Evolutionary conservation across 2,329 filamentous ascomycete species (phyloP), one percentile per base, ranked within the genome.

Genomic region (Annulohypoxylon truncatum): DNA sequence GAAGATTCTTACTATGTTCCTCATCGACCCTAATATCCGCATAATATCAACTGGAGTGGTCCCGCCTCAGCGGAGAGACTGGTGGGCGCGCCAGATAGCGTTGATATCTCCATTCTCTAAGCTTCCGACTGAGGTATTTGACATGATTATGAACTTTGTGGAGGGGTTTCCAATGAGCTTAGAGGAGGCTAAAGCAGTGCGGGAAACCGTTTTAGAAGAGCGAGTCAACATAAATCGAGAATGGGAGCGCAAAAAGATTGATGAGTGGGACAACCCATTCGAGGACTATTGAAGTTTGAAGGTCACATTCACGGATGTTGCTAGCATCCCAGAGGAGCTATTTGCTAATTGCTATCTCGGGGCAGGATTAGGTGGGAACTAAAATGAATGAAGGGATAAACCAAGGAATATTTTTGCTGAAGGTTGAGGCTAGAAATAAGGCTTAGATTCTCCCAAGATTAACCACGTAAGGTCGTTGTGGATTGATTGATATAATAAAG

Each of bases 1-100:
- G 12, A 84, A 85, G 68, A 84, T 89, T 58, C 76, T 90, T 0
- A 84, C 84, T 0, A 78, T 90, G 38, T 90, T 84, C 73, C 80
- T 90, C 1, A 83, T 90, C 2, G 87, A 90, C 68, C 87, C 87
- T 0, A 72, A 82, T 28, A 71, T 77, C 4, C 81, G 81, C 5
- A 80, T 90, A 51, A 79, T 86, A 8, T 87, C 77, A 2, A 78
- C 78, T 0, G 75, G 74, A 22, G 77, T 79, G 31, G 78, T 80
- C n/a, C 79, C 79, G n/a, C 79, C 80, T 3, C 78, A 81, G 66
- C 76, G 72, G 26, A 68, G 69, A 40, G 75, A 78, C 50, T 80
- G 78, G 78, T 80, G 76, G 77, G 73, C 72, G 4, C 72, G 73
- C 24, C 69, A 64, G 44, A 26, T 66, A 18, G 61, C 59, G 28